Evolutionary conservation across 2,329 filamentous ascomycete genomes (phyloP).

Genomic region (Shiraia bambusicola): DNA sequence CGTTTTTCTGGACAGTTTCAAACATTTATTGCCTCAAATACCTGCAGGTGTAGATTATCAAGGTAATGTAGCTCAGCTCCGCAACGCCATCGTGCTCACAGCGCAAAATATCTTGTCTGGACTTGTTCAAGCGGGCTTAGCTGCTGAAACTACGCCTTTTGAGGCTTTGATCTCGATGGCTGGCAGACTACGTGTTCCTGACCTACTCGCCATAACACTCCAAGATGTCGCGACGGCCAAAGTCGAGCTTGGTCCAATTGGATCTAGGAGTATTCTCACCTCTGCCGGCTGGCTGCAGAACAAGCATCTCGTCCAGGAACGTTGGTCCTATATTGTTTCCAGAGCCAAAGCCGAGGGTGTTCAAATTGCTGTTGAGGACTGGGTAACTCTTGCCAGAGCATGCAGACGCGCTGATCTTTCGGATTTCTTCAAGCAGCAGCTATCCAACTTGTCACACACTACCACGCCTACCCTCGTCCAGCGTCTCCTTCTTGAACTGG

Average conservation of each 20-base stretch:
- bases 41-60: slow-evolving; percentile 17
- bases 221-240: slow-evolving; percentile 25
- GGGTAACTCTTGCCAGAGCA: slow-evolving; percentile 37
- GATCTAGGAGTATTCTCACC: slow-evolving; percentile 25
- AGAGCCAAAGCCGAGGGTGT: slow-evolving; percentile 23
- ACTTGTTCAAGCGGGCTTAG: slow-evolving; percentile 34
- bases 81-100: slow-evolving; percentile 23
- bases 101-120: slow-evolving; percentile 28
- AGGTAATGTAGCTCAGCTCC: slow-evolving; percentile 19
- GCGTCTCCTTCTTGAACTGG: slow-evolving; percentile 9
- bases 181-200: slow-evolving; percentile 27
- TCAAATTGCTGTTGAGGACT: slow-evolving; percentile 30
- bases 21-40: slow-evolving; percentile 28
- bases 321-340: slow-evolving; percentile 32
- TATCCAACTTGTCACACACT: slow-evolving; percentile 27
- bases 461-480: slow-evolving; percentile 16
- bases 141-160: slow-evolving; percentile 20
- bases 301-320: slow-evolving; percentile 26
- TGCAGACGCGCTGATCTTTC: slow-evolving; percentile 24
- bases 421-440: slow-evolving; percentile 30
- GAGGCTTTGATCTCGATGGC: slow-evolving; percentile 35
- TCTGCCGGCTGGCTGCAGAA: slow-evolving; percentile 33
- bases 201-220: slow-evolving; percentile 26
- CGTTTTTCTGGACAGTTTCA: slow-evolving; percentile 40
- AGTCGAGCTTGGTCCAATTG: slow-evolving; percentile 23